Percentiles rank a stretch among this genome's conserved stretches.
Evolutionary conservation across 2,329 filamentous ascomycete species (phyloP).

Genomic region (Lasiodiplodia citricola): DNA sequence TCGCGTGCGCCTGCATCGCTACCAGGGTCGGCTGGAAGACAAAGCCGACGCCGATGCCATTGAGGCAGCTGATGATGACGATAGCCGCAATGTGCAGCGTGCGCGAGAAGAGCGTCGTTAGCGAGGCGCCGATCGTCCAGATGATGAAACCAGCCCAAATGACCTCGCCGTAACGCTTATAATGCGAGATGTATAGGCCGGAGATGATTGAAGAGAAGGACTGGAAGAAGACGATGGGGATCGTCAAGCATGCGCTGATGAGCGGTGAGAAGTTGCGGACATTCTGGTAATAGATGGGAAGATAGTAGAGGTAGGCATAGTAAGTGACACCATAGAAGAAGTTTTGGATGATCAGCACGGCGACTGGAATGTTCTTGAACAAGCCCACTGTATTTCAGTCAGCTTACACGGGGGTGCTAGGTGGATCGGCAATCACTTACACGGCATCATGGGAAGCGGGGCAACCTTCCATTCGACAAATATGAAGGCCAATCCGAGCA

Average conservation of each 20-base stretch:
- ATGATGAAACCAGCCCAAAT: conserved; percentile 57
- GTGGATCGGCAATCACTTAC: neutral
- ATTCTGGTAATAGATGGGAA: conserved; percentile 68
- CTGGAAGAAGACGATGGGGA: conserved; percentile 58
- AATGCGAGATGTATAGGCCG: conserved; percentile 63
- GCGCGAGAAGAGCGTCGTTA: conserved; percentile 57
- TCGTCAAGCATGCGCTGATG: conserved; percentile 57
- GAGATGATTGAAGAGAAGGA: conserved; percentile 53
- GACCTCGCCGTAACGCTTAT: conserved; percentile 64
- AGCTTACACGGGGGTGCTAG: neutral
- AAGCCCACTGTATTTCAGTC: conserved; percentile 49
- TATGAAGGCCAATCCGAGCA: conserved; percentile 56
- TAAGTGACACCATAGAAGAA: conserved; percentile 66
- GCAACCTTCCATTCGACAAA: conserved; percentile 63
- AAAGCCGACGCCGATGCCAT: conserved; percentile 52
- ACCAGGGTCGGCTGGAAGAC: conserved; percentile 61
- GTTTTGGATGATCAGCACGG: conserved; percentile 62
- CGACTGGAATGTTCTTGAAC: conserved; percentile 60
- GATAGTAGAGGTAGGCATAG: conserved; percentile 64
- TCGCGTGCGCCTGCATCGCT: conserved; percentile 58
- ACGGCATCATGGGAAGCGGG: conserved; percentile 63
- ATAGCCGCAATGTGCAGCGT: conserved; percentile 53
- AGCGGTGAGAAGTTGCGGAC: conserved; percentile 53
- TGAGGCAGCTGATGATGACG: conserved; percentile 57
- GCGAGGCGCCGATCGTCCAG: conserved; percentile 59